Evolutionary conservation across 2,329 filamentous ascomycete species (phyloP).

Genomic region (Alternaria atra): DNA sequence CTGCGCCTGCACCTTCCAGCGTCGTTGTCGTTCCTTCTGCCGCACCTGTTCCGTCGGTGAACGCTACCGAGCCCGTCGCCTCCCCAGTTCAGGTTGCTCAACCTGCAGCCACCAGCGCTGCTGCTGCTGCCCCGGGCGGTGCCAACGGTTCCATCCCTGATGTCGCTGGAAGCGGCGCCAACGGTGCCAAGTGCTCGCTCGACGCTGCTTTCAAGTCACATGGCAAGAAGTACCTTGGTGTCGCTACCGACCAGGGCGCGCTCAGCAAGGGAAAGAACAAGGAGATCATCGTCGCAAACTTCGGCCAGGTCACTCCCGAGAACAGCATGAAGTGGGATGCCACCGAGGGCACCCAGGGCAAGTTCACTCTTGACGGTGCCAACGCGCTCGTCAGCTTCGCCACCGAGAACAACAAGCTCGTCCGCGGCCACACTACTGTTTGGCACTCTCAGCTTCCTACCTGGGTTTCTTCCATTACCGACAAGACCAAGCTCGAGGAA

Average conservation of each 20-base stretch:
- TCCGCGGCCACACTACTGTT: constrained; percentile 71
- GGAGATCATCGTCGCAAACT: constrained; percentile 68
- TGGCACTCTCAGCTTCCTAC: constrained; percentile 64
- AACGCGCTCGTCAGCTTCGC: constrained; percentile 71
- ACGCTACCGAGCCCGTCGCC: constrained; percentile 16
- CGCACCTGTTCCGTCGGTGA: constrained; percentile 15
- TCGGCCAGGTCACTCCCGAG: constrained; percentile 72
- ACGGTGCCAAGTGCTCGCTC: constrained; percentile 49
- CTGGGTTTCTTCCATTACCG: constrained; percentile 67
- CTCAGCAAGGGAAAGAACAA: constrained; percentile 61
- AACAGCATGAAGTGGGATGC: constrained; percentile 76
- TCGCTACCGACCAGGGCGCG: constrained; percentile 63
- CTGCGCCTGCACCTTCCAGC: constrained; percentile 12
- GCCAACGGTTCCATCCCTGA: constrained; percentile 14
- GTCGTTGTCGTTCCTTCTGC: constrained; percentile 7
- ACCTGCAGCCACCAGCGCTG: not conserved
- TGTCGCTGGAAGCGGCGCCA: constrained; percentile 24
- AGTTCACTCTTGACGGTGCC: constrained; percentile 65
- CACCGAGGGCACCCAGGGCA: constrained; percentile 58
- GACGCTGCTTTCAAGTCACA: constrained; percentile 66
- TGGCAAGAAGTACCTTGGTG: constrained; percentile 73
- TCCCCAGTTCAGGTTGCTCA: constrained; percentile 3
- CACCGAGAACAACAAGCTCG: constrained; percentile 61
- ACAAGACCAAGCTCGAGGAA: constrained; percentile 61
- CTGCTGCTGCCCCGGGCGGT: not conserved